Percentiles rank a stretch among this genome's conserved stretches.
Evolutionary conservation across 331 rosid genomes (phyloP).

Genomic region (Malus hybrid): DNA sequence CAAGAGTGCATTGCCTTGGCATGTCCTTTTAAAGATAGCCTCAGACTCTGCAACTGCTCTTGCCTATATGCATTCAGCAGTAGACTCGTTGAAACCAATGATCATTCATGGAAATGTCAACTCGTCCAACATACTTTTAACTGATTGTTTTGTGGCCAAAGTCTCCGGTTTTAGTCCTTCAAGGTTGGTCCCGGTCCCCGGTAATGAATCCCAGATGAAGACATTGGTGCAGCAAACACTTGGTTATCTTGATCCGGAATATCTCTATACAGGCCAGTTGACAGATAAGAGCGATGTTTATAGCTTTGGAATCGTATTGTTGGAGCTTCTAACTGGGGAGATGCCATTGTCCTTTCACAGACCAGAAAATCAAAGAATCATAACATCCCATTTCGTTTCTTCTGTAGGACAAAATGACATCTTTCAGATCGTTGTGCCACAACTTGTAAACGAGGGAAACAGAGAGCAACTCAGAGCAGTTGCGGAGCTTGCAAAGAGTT

Average conservation of each 20-base stretch:
- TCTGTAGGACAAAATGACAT: not conserved
- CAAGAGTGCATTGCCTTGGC: not conserved
- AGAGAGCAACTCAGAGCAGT: not conserved
- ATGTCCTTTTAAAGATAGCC: not conserved
- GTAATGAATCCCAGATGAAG: not conserved
- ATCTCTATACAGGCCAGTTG: not conserved
- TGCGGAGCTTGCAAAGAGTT: not conserved
- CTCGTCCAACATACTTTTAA: not conserved
- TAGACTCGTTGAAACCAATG: not conserved
- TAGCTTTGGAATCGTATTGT: not conserved
- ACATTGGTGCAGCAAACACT: not conserved
- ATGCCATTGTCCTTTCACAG: not conserved
- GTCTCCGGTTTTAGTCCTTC: not conserved
- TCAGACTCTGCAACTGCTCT: not conserved
- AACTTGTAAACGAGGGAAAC: not conserved
- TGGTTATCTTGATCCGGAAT: not conserved
- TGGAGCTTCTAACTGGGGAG: not conserved
- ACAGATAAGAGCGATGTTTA: not conserved
- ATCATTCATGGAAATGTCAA: not conserved
- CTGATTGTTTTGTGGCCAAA: not conserved
- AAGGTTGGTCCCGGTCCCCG: not conserved
- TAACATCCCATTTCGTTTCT: not conserved
- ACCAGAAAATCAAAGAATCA: not conserved
- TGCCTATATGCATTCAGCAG: not conserved
- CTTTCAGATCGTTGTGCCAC: not conserved